Conservation (phyloP, 768 basidiomycete species). For the Dentipellis sp. region DNA sequence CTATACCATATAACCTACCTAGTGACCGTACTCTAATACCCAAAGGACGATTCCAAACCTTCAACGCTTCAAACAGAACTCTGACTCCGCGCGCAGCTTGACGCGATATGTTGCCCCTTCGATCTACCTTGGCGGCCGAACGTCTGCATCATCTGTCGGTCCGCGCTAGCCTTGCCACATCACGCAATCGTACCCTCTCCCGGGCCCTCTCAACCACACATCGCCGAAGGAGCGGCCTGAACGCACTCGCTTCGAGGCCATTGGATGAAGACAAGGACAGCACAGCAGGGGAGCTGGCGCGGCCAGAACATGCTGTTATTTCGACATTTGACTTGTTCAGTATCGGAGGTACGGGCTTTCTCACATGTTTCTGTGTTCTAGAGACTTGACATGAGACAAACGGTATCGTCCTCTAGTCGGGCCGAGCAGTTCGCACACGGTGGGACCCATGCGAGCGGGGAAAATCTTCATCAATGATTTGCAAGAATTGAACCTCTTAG, state of each 20-base stretch:
- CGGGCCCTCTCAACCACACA: not conserved
- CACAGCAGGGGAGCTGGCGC: not conserved
- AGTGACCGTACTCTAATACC: too few relatives aligned
- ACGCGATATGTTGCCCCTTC: too few relatives aligned
- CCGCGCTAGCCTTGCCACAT: too few relatives aligned
- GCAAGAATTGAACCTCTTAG: slow-evolving; percentile 53
- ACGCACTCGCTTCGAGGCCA: not conserved
- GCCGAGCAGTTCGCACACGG: slow-evolving; percentile 56
- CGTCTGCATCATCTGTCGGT: too few relatives aligned
- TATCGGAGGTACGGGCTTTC: slow-evolving; percentile 58
- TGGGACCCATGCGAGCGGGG: slow-evolving; percentile 86
- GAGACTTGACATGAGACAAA: not conserved
- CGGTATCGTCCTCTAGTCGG: slow-evolving; percentile 30
- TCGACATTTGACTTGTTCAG: slow-evolving; percentile 91
- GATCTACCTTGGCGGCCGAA: too few relatives aligned
- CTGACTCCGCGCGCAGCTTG: too few relatives aligned
- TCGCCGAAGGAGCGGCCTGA: not conserved
- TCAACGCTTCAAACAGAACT: too few relatives aligned
- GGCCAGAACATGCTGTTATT: slow-evolving; percentile 76
- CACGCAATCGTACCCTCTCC: not conserved
- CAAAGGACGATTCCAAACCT: too few relatives aligned
- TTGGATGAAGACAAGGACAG: not conserved
- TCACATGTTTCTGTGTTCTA: not conserved
- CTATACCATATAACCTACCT: too few relatives aligned
- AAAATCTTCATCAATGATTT: slow-evolving; percentile 81